Evolutionary conservation across 1,284 basidiomycete genomes (phyloP).

Genomic region (Melampsora abietis-canadensis): DNA sequence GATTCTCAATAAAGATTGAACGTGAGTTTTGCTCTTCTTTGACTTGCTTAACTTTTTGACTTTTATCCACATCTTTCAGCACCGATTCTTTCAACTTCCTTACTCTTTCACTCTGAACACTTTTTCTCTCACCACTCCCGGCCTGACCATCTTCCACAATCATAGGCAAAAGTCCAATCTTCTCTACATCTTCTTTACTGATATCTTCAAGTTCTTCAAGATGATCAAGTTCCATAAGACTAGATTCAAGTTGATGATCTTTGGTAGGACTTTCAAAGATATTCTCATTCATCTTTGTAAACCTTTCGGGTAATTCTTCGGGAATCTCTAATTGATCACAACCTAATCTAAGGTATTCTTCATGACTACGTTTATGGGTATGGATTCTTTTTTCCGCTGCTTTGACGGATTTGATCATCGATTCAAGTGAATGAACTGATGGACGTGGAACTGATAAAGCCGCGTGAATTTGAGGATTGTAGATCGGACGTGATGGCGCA

Average conservation of each 20-base stretch:
- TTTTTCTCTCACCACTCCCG: too few species aligned
- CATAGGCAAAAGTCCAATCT: too few species aligned
- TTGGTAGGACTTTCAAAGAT: neutral
- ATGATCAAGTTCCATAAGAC: neutral
- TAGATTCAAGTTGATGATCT: neutral
- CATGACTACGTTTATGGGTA: neutral
- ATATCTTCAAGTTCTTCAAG: slow-evolving; percentile 1
- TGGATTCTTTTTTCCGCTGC: neutral
- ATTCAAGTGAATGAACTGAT: slow-evolving; percentile 4
- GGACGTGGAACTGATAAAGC: neutral
- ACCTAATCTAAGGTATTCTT: neutral
- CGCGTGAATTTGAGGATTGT: neutral
- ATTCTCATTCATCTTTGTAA: neutral
- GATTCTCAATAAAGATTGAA: neutral
- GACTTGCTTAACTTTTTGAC: neutral
- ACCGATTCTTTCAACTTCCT: neutral
- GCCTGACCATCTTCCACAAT: too few species aligned
- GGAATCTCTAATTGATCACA: neutral
- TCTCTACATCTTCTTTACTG: neutral
- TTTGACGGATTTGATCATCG: slow-evolving; percentile 4
- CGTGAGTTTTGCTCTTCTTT: neutral
- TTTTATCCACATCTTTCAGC: neutral
- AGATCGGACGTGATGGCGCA: neutral
- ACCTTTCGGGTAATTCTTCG: neutral
- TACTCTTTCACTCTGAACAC: too few species aligned